Evolutionary conservation across 1,284 basidiomycete genomes (phyloP).

Genomic region (Chalciporus sp.): DNA sequence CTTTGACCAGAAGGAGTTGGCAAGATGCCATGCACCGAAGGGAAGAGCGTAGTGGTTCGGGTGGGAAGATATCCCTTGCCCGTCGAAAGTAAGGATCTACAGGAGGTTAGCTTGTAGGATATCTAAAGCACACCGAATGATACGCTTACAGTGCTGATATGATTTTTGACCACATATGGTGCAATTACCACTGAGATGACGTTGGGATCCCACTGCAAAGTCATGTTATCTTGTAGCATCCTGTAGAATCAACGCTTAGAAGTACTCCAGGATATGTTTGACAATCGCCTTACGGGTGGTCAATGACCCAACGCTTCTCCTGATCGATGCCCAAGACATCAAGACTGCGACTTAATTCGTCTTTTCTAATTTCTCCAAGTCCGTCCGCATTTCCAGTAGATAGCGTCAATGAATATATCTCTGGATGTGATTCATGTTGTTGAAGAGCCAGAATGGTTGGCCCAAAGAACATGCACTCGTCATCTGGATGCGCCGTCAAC

Average conservation of each 20-base stretch:
- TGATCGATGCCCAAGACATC: conserved; percentile 68
- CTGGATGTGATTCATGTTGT: conserved; percentile 16
- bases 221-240: conserved; percentile 79
- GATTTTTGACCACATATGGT: conserved; percentile 58
- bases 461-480: conserved; percentile 92
- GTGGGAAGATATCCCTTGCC: conserved; percentile 79
- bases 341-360: conserved; percentile 73
- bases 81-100: conserved; percentile 92
- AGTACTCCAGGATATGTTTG: neutral
- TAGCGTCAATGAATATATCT: conserved; percentile 60
- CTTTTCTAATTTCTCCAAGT: conserved; percentile 61
- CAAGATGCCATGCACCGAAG: conserved; percentile 51
- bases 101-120: conserved; percentile 3
- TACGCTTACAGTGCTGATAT: conserved; percentile 65
- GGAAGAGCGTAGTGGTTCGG: conserved; percentile 87
- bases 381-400: conserved; percentile 82
- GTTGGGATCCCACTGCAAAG: conserved; percentile 62
- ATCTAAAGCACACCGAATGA: neutral
- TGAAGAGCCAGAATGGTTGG: conserved; percentile 69
- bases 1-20: conserved; percentile 32
- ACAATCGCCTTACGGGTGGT: conserved; percentile 60
- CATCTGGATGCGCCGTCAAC: conserved; percentile 88
- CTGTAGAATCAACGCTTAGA: conserved; percentile 41
- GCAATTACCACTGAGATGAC: conserved; percentile 63
- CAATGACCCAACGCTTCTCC: conserved; percentile 61